These are phyloP conservation scores for Diplotaxis tenuifolia DNA, from an alignment of 345 rosid species.

Conservation along the genomic window DNA sequence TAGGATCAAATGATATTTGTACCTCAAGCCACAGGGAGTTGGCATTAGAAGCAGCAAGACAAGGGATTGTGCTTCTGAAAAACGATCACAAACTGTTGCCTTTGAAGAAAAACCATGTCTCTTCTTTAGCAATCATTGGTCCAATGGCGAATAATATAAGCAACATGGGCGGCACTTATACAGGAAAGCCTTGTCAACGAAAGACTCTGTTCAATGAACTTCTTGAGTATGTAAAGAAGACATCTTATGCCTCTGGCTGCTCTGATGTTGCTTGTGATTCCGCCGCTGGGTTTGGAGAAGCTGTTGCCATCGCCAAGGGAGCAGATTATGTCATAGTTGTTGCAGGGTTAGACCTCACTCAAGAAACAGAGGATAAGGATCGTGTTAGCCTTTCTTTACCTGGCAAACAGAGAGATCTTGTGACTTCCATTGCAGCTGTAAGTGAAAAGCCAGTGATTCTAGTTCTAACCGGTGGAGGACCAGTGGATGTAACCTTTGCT, in stretches of 20 bases:
- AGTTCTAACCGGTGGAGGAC: constrained; percentile 93
- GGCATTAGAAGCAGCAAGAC: constrained; percentile 82
- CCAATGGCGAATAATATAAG: constrained; percentile 62
- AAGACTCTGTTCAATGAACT: constrained; percentile 61
- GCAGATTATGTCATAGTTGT: constrained; percentile 68
- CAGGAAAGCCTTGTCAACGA: constrained; percentile 76
- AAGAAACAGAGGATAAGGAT: constrained; percentile 87
- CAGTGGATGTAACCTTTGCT: constrained; percentile 81
- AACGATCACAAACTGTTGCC: constrained; percentile 72
- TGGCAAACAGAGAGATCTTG: constrained; percentile 71
- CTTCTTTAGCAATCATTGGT: constrained; percentile 77
- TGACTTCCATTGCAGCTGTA: constrained; percentile 57
- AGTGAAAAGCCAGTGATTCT: constrained; percentile 74
- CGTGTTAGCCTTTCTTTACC: constrained; percentile 83
- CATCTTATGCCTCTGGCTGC: constrained; percentile 64
- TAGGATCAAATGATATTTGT: constrained; percentile 68
- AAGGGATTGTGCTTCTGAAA: constrained; percentile 93
- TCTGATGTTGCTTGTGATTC: constrained; percentile 58
- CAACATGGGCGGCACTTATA: constrained; percentile 71
- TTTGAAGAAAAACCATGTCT: constrained; percentile 43
- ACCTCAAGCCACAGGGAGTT: constrained; percentile 56
- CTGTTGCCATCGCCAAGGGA: constrained; percentile 50
- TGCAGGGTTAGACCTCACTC: constrained; percentile 78
- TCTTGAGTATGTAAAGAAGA: constrained; percentile 43
- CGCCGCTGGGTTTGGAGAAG: constrained; percentile 51